These are phyloP conservation scores for Inonotus obliquus DNA, from an alignment of 1,284 basidiomycete genomes.

Conservation along the genomic window DNA sequence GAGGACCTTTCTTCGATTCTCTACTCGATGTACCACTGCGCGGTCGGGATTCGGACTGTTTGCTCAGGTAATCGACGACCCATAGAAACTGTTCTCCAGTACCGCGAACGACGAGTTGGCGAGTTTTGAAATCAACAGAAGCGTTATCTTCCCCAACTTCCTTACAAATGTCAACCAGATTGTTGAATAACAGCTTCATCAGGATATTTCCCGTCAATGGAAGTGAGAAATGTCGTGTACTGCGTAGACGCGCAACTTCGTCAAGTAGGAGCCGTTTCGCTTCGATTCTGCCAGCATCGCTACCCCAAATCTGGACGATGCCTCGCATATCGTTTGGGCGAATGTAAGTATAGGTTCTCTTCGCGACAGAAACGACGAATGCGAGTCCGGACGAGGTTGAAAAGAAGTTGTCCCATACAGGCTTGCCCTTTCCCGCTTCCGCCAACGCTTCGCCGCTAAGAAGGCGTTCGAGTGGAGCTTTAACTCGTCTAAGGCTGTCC, in stretches of 20 bases:
- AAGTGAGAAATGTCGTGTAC: constrained; percentile 28
- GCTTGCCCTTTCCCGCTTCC: constrained; percentile 39
- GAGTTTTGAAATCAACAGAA: constrained; percentile 27
- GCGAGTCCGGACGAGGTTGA: constrained; percentile 32
- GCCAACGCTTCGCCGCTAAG: constrained; percentile 53
- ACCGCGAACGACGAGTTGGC: constrained; percentile 13
- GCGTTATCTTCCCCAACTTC: constrained; percentile 38
- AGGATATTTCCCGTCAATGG: constrained; percentile 27
- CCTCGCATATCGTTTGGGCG: constrained; percentile 37
- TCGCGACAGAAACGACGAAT: constrained; percentile 43
- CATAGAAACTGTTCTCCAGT: constrained; percentile 35
- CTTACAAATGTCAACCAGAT: constrained; percentile 27
- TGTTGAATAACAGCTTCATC: constrained; percentile 27
- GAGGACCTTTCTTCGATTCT: constrained; percentile 23
- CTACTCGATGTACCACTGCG: not conserved
- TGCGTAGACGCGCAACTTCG: constrained; percentile 18
- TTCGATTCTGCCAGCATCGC: not conserved
- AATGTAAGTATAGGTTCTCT: constrained; percentile 38
- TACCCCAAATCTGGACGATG: constrained; percentile 42
- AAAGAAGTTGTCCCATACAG: constrained; percentile 63
- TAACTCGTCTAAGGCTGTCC: constrained; percentile 31
- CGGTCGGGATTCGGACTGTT: not conserved
- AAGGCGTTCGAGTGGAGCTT: constrained; percentile 53
- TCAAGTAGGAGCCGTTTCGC: constrained; percentile 5
- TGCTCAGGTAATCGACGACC: constrained; percentile 33